Percentiles rank a stretch among this genome's conserved stretches.
Evolutionary conservation across 352 stramenopile species (phyloP).

Genomic region (Peronospora tabacina): DNA sequence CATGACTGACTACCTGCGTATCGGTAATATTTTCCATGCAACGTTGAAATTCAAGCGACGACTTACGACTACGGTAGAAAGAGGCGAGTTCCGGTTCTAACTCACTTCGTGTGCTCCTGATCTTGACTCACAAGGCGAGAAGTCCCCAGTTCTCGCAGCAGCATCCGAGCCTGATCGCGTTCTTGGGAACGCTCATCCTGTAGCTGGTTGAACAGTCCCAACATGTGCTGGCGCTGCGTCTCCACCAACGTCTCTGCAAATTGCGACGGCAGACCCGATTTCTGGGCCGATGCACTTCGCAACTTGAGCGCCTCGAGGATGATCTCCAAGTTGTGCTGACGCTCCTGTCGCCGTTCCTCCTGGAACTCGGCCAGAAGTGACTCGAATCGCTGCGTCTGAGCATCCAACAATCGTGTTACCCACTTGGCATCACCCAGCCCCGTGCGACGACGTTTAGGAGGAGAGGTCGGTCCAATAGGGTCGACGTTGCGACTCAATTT

Average conservation of each 20-base stretch:
- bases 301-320: constrained; percentile 33
- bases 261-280: constrained; percentile 20
- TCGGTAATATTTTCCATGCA: constrained; percentile 6
- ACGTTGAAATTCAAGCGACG: constrained; percentile 23
- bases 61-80: constrained; percentile 10
- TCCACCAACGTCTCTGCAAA: constrained; percentile 32
- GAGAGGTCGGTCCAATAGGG: constrained; percentile 1
- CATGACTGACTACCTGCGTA: background rate
- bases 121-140: constrained; percentile 15
- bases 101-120: constrained; percentile 21
- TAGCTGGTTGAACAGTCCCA: constrained; percentile 31
- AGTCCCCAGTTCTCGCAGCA: constrained; percentile 23
- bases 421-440: constrained; percentile 26
- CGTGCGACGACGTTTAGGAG: constrained; percentile 19
- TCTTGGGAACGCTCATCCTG: constrained; percentile 31
- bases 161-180: constrained; percentile 26
- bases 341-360: constrained; percentile 35
- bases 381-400: constrained; percentile 33
- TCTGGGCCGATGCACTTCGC: constrained; percentile 18
- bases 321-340: constrained; percentile 34
- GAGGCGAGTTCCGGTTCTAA: constrained; percentile 5
- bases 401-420: constrained; percentile 29
- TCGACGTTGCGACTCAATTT: constrained; percentile 14
- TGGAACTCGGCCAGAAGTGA: constrained; percentile 31
- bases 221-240: constrained; percentile 33